These are phyloP conservation scores for Capronia americana DNA, from an alignment of 2,329 filamentous ascomycete genomes.

Conservation along the genomic window DNA sequence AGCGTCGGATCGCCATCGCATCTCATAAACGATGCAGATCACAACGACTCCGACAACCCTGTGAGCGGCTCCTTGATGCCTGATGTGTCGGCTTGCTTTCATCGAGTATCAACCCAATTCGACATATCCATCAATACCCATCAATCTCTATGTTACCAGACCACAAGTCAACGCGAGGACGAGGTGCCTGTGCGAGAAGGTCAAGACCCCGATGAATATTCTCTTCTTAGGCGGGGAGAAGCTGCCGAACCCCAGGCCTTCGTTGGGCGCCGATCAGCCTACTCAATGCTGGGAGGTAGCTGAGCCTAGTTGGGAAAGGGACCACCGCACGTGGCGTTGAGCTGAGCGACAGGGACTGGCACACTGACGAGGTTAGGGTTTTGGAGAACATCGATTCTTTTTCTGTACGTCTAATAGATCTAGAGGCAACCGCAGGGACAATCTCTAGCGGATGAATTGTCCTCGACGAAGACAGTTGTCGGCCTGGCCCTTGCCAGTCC, in stretches of 20 bases:
- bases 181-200: conserved; percentile 6
- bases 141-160: too few relatives aligned
- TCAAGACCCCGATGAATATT: conserved; percentile 21
- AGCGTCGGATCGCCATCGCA: too few relatives aligned
- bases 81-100: too few relatives aligned
- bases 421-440: conserved; percentile 9
- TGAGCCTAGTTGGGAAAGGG: conserved; percentile 10
- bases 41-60: too few relatives aligned
- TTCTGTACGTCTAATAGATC: conserved; percentile 23
- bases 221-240: conserved; percentile 15
- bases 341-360: conserved; percentile 8
- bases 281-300: conserved; percentile 16
- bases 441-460: conserved; percentile 11
- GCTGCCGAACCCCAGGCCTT: conserved; percentile 12
- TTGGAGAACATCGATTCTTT: conserved; percentile 21
- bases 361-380: conserved; percentile 4
- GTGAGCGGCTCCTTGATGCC: too few relatives aligned
- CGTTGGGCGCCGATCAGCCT: conserved; percentile 23
- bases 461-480: conserved; percentile 1
- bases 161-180: too few relatives aligned
- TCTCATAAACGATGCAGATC: too few relatives aligned
- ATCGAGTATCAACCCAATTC: too few relatives aligned
- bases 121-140: too few relatives aligned
- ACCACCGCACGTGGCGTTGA: conserved; percentile 3
- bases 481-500: not conserved